phyloP scores from a whole-genome alignment of 1,284 basidiomycete genomes.

The Cutaneotrichosporon dermatis region DNA sequence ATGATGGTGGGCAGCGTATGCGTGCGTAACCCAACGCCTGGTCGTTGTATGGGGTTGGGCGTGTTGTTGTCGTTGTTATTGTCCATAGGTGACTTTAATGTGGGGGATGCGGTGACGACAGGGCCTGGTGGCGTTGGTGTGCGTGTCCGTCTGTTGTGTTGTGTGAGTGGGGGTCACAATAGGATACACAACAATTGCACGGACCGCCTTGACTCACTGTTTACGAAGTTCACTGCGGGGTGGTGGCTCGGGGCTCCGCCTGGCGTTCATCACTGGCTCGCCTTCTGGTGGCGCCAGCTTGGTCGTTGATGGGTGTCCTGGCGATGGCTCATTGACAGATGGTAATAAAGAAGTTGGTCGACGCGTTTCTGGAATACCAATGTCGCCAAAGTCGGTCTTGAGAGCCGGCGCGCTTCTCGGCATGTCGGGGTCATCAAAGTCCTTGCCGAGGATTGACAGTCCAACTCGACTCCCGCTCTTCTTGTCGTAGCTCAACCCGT shows the following conservation, averaged over 20 bases:
- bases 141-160: background rate
- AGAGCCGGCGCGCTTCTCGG: conserved; percentile 16
- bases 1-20: conserved; percentile 27
- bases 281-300: background rate
- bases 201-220: conserved; percentile 25
- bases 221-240: conserved; percentile 36
- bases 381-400: conserved; percentile 15
- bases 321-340: background rate
- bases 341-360: conserved; percentile 11
- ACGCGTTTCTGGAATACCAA: background rate
- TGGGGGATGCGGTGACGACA: background rate
- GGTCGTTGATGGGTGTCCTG: background rate
- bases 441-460: conserved; percentile 1
- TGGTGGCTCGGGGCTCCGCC: conserved; percentile 36
- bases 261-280: background rate
- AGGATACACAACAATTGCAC: background rate
- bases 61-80: background rate
- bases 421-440: conserved; percentile 8
- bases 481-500: conserved; percentile 6
- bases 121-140: background rate
- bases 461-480: conserved; percentile 1
- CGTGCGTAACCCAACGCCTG: background rate
- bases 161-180: background rate
- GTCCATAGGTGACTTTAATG: background rate
- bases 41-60: background rate